These are phyloP conservation scores for Trichosporon asahii DNA, from an alignment of 1,284 basidiomycete genomes.

Conservation along the genomic window DNA sequence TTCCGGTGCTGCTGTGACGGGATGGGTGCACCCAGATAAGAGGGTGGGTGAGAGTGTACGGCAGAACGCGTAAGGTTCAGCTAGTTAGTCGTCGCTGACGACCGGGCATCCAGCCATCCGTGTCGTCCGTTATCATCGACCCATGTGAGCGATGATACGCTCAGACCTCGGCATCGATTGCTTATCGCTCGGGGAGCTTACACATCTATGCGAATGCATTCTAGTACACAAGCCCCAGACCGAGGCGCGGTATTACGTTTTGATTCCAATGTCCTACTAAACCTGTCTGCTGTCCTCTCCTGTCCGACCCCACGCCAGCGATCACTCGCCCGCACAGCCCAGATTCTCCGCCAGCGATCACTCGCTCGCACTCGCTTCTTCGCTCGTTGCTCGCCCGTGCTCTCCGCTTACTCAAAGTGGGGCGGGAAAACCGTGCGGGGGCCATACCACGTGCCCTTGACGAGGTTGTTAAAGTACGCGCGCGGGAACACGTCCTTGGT, in stretches of 20 bases:
- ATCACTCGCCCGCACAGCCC: no score
- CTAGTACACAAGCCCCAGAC: not conserved
- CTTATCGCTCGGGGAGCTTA: not conserved
- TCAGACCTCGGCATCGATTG: not conserved
- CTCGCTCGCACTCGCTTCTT: not conserved
- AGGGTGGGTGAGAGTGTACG: no score
- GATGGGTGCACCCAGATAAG: no score
- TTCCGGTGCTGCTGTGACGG: no score
- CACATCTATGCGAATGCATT: not conserved
- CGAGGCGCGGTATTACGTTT: not conserved
- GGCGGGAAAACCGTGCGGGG: conserved; percentile 48
- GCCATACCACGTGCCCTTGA: conserved; percentile 57
- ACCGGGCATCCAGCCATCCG: no score
- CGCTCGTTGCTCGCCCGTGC: not conserved
- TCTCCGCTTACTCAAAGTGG: conserved; percentile 25
- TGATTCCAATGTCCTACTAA: not conserved
- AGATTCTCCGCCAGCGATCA: no score
- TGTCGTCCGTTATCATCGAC: no score
- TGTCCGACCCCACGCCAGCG: no score
- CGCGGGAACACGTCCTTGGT: conserved; percentile 87
- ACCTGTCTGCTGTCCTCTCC: no score
- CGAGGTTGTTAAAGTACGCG: conserved; percentile 81
- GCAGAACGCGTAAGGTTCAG: no score
- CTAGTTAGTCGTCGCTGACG: no score
- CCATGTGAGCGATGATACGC: no score